Evolutionary conservation across 192 early-diverging fungal species (phyloP).

Genomic region (Rhizophagus prolifer): DNA sequence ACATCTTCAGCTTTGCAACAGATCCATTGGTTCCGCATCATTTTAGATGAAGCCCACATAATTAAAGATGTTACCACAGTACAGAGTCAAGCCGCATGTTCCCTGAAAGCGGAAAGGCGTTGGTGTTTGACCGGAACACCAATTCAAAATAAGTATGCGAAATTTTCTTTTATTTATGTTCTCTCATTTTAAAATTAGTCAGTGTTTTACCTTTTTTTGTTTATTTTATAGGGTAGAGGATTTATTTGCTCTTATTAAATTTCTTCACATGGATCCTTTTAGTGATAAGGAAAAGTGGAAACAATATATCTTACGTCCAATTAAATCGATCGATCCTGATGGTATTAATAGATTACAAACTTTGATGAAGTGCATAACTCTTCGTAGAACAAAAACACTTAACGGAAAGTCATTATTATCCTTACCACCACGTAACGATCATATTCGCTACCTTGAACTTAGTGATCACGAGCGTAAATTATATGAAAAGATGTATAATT

Average conservation of each 20-base stretch:
- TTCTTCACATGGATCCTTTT: constrained; percentile 61
- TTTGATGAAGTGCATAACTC: constrained; percentile 71
- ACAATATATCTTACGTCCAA: constrained; percentile 40
- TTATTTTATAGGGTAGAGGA: constrained; percentile 72
- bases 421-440: constrained; percentile 66
- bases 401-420: constrained; percentile 76
- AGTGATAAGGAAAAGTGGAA: constrained; percentile 41
- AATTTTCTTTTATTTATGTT: not conserved
- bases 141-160: constrained; percentile 51
- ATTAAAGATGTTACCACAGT: constrained; percentile 82
- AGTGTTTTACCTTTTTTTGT: no score
- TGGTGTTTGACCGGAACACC: constrained; percentile 96
- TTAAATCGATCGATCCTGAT: constrained; percentile 40
- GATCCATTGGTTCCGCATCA: constrained; percentile 81
- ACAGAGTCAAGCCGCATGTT: constrained; percentile 70
- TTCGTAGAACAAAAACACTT: constrained; percentile 86
- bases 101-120: constrained; percentile 64
- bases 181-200: no score
- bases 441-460: constrained; percentile 61
- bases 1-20: constrained; percentile 44
- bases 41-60: constrained; percentile 93
- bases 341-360: constrained; percentile 55
- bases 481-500: constrained; percentile 65
- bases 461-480: constrained; percentile 63
- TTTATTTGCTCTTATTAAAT: constrained; percentile 82